These are phyloP conservation scores for Monosporascus sp. DNA, from an alignment of 2,329 filamentous ascomycete genomes.

Conservation along the genomic window DNA sequence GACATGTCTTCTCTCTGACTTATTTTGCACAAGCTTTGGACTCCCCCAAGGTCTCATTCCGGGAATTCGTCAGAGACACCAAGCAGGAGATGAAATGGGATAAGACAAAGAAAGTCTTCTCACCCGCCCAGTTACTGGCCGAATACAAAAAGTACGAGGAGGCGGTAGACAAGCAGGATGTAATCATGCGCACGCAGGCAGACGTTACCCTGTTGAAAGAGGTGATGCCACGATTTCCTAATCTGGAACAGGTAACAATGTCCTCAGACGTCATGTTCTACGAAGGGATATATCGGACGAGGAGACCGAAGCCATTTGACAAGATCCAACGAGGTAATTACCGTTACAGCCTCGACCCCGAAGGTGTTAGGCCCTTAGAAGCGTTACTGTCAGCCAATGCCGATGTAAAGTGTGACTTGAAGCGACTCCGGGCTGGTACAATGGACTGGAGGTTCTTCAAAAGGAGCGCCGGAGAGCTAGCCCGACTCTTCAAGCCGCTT, in stretches of 20 bases:
- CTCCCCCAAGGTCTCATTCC: slow-evolving; percentile 7
- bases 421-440: slow-evolving; percentile 11
- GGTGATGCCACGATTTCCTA: slow-evolving; percentile 17
- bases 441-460: slow-evolving; percentile 22
- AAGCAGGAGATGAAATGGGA: slow-evolving; percentile 7
- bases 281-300: neutral
- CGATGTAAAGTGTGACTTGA: slow-evolving; percentile 9
- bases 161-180: slow-evolving; percentile 10
- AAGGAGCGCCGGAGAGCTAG: slow-evolving; percentile 7
- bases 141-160: slow-evolving; percentile 15
- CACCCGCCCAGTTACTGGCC: slow-evolving; percentile 3
- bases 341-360: slow-evolving; percentile 6
- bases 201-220: slow-evolving; percentile 14
- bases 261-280: slow-evolving; percentile 10
- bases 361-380: slow-evolving; percentile 16
- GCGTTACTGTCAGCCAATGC: slow-evolving; percentile 17
- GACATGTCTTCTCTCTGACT: slow-evolving; percentile 18
- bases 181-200: slow-evolving; percentile 5
- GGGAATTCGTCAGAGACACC: slow-evolving; percentile 10
- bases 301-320: slow-evolving; percentile 7
- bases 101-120: slow-evolving; percentile 2
- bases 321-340: slow-evolving; percentile 2
- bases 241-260: slow-evolving; percentile 15
- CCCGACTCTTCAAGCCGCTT: slow-evolving; percentile 14
- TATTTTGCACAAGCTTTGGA: slow-evolving; percentile 16